These are phyloP conservation scores for Cladosporium sp. DNA, from an alignment of 2,329 filamentous ascomycete species.

Conservation along the genomic window DNA sequence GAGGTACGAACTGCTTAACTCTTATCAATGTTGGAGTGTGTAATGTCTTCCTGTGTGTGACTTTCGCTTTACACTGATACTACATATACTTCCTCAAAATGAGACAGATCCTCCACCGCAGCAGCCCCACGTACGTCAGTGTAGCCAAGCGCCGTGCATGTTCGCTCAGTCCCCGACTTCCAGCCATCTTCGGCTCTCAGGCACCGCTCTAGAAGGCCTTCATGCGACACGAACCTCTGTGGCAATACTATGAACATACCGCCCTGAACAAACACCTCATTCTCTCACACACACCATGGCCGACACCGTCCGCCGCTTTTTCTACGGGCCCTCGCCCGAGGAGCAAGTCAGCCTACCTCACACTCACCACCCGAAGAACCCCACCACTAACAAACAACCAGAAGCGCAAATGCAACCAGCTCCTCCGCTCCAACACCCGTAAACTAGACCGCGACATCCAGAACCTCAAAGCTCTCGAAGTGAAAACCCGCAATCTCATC, in stretches of 20 bases:
- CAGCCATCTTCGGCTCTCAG: neutral
- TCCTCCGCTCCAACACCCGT: constrained; percentile 86
- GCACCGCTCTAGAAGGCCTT: neutral
- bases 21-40: neutral
- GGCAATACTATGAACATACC: constrained; percentile 2
- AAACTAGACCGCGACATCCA: constrained; percentile 92
- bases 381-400: constrained; percentile 42
- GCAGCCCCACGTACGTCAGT: constrained; percentile 12
- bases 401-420: constrained; percentile 92
- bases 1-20: neutral
- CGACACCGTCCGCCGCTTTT: constrained; percentile 79
- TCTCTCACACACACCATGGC: constrained; percentile 57
- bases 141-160: constrained; percentile 3
- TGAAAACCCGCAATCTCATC: constrained; percentile 83
- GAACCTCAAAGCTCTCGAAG: constrained; percentile 74
- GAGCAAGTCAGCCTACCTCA: constrained; percentile 68
- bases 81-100: neutral
- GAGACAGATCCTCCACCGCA: neutral
- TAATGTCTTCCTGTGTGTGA: neutral
- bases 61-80: neutral
- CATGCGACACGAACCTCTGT: neutral
- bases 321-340: constrained; percentile 90
- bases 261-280: neutral
- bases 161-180: constrained; percentile 3
- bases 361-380: neutral